These are phyloP conservation scores for Talaromyces funiculosus DNA, from an alignment of 2,329 filamentous ascomycete genomes.

Conservation along the genomic window DNA sequence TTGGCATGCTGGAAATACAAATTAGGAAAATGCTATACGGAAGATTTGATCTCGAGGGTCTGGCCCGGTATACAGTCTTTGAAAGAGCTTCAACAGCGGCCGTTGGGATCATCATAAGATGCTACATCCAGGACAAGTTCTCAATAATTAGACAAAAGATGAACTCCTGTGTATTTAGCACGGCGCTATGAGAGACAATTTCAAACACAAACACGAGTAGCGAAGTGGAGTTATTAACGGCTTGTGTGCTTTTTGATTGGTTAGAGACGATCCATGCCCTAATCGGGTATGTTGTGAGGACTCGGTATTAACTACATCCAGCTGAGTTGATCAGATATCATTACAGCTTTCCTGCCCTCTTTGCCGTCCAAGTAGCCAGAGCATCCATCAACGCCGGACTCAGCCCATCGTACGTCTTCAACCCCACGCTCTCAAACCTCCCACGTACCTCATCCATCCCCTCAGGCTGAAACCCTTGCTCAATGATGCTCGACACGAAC, in stretches of 20 bases:
- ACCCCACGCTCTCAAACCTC: conserved; percentile 50
- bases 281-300: not conserved
- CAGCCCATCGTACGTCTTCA: conserved; percentile 59
- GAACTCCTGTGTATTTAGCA: too few relatives aligned
- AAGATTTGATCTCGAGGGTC: too few relatives aligned
- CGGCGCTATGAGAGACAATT: too few relatives aligned
- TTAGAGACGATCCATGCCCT: not conserved
- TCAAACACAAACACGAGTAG: too few relatives aligned
- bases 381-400: conserved; percentile 60
- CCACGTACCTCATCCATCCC: conserved; percentile 52
- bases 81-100: not conserved
- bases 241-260: not conserved
- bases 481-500: conserved; percentile 63
- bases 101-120: not conserved
- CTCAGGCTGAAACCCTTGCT: conserved; percentile 57
- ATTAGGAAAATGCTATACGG: not conserved
- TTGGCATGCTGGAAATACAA: not conserved
- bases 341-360: conserved; percentile 39
- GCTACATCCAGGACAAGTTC: not conserved
- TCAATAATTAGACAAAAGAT: too few relatives aligned
- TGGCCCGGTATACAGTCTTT: not conserved
- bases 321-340: not conserved
- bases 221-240: too few relatives aligned
- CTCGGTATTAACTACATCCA: too few relatives aligned
- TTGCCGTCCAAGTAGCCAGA: conserved; percentile 51